These are phyloP conservation scores for Gyromitra esculenta DNA, from an alignment of 2,329 filamentous ascomycete genomes.

Conservation along the genomic window DNA sequence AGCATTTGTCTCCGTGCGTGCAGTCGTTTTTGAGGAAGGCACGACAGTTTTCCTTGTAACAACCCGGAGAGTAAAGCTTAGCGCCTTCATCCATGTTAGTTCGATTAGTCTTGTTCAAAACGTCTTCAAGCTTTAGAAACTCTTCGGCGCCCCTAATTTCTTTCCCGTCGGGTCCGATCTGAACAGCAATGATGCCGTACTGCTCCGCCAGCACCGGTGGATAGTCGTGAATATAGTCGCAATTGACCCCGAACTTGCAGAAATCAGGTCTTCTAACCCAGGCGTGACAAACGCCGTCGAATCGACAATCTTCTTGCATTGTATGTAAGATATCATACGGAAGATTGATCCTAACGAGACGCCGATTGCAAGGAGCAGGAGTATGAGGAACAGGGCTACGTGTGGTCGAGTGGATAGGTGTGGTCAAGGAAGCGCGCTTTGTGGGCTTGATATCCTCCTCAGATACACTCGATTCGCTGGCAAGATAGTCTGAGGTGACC, in stretches of 20 bases:
- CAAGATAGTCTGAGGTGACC: slow-evolving; percentile 19
- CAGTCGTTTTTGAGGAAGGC: slow-evolving; percentile 27
- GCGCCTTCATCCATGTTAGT: slow-evolving; percentile 26
- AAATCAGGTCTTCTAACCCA: slow-evolving; percentile 45
- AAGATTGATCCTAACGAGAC: slow-evolving; percentile 32
- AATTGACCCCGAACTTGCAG: slow-evolving; percentile 34
- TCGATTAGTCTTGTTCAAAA: neutral
- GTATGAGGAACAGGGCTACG: neutral
- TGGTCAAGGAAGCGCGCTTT: neutral
- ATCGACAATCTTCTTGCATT: slow-evolving; percentile 36
- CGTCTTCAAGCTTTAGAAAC: slow-evolving; percentile 33
- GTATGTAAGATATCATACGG: slow-evolving; percentile 8
- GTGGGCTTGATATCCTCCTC: neutral
- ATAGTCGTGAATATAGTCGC: slow-evolving; percentile 36
- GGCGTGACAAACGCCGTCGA: slow-evolving; percentile 36
- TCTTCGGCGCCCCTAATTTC: slow-evolving; percentile 25
- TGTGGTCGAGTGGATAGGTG: neutral
- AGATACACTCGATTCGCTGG: slow-evolving; percentile 25
- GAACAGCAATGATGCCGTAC: slow-evolving; percentile 40
- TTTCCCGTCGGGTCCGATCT: slow-evolving; percentile 26
- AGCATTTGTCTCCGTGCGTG: slow-evolving; percentile 24
- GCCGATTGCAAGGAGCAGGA: neutral
- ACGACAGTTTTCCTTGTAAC: slow-evolving; percentile 28
- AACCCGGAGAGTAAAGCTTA: slow-evolving; percentile 23
- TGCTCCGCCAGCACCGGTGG: slow-evolving; percentile 24